A percentile compares a stretch with the other conserved stretches of the same genome.
Evolutionary conservation across 345 rosid genomes (phyloP).

Genomic region (Eucalyptus leucophloia): DNA sequence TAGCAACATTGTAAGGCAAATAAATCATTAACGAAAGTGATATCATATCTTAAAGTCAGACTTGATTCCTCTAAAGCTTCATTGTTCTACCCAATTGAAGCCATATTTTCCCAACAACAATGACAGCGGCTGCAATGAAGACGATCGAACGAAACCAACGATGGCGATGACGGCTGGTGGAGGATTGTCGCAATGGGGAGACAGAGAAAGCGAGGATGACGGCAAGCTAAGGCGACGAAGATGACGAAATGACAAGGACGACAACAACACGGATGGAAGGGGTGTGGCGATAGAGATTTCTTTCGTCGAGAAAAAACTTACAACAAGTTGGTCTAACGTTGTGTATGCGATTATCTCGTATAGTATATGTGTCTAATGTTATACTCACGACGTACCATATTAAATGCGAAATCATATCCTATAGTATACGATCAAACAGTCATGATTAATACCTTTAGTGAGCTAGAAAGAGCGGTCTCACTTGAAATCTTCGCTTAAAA

Average conservation of each 20-base stretch:
- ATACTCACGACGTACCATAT: background rate
- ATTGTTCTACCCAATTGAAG: too few species aligned
- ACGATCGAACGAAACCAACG: background rate
- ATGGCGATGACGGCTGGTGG: background rate
- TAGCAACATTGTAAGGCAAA: accelerated
- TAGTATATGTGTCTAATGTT: background rate
- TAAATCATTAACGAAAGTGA: too few species aligned
- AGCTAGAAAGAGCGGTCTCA: background rate
- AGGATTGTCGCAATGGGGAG: background rate
- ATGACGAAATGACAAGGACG: background rate
- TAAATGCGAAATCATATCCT: background rate
- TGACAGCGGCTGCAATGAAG: background rate
- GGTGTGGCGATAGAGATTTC: background rate
- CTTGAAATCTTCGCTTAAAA: background rate
- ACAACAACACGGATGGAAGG: background rate
- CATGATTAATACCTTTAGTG: background rate
- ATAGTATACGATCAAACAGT: background rate
- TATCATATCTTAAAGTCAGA: accelerated
- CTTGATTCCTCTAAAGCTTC: too few species aligned
- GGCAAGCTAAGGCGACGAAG: background rate
- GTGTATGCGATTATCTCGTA: background rate
- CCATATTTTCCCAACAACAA: too few species aligned
- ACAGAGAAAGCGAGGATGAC: background rate
- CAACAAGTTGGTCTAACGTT: background rate
- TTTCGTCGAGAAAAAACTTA: background rate